Base-by-base conservation (phyloP, 192 early-diverging fungal species). In the Umbelopsis isabellina region DNA sequence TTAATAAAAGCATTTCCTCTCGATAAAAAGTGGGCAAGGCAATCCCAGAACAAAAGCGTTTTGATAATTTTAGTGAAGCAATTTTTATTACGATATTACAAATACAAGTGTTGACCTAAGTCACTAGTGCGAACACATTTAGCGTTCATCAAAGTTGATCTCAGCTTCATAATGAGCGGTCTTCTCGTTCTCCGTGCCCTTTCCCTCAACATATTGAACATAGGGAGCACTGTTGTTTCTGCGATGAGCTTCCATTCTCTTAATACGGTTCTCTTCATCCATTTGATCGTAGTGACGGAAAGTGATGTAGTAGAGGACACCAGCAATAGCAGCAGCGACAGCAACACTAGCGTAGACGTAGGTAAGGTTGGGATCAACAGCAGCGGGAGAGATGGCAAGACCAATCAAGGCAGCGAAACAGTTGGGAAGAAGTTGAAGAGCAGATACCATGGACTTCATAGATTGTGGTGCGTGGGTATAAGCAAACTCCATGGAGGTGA, bases 401-500 rank as follows among this genome's bases (percentile, higher is more conserved):
- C 76, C 83, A 30, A 89, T 82, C 47, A 88, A 77, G 9, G 85
- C 82, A 47, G 86, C 85, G 48, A 80, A 82, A 49, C 80, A 80
- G 64, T 88, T 88, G 22, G 88, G 87, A 41, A 84, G 76, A 65
- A 89, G 70, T 35, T 83, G 84, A 22, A 88, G 61, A 10, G 88
- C 86, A 79, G 87, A 88, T 37, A 89, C 85, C 46, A 90, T 77
- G 0, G 84, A 84, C 71, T 88, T 88, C 87, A 88, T 88, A 15
- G 73, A 76, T 66, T 83, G 81, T 18, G 88, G 88, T 20, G 88
- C 88, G 23, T 80, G 79, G 53, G 81, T 86, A 75, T 84, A 90
- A 10, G 88, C 85, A 55, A 85, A 90, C 79, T 90, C 88, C 61
- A 90, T 83, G n/a, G 85, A 86, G 4, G 88, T 88, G 48, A 88